Conservation (phyloP, 768 basidiomycete genomes). For the Lyophyllum shimeji region DNA sequence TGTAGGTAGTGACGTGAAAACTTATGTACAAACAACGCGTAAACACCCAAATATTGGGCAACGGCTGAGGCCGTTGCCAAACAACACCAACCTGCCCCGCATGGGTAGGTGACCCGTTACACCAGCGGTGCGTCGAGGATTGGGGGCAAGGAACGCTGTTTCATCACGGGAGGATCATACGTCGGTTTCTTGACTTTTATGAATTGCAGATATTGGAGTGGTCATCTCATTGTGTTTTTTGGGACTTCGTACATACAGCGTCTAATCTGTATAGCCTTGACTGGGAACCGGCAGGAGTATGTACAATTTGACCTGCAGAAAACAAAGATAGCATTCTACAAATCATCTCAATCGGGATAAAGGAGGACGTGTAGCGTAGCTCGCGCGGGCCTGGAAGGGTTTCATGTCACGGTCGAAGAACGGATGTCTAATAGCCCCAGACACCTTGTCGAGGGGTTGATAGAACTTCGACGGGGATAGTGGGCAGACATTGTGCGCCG, state of each 20-base stretch:
- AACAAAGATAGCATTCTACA: background rate
- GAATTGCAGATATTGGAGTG: no score
- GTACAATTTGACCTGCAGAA: background rate
- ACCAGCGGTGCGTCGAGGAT: no score
- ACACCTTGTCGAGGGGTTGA: background rate
- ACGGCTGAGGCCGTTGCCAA: no score
- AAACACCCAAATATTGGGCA: no score
- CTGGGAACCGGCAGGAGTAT: background rate
- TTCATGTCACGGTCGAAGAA: background rate
- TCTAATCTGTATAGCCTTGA: background rate
- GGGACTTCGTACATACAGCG: background rate
- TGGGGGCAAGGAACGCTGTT: no score
- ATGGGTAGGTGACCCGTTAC: no score
- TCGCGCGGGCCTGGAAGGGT: no score
- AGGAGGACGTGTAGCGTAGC: background rate
- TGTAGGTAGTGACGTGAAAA: no score
- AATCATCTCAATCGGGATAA: background rate
- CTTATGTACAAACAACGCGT: no score
- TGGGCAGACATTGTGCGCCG: background rate
- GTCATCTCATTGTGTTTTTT: background rate
- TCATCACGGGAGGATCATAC: no score
- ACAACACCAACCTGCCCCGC: no score
- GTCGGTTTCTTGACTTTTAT: no score
- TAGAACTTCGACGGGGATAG: background rate
- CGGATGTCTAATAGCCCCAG: slow-evolving; percentile 12